Base-by-base conservation (phyloP, 805 yeast species). In the Starmerella riodocensis region DNA sequence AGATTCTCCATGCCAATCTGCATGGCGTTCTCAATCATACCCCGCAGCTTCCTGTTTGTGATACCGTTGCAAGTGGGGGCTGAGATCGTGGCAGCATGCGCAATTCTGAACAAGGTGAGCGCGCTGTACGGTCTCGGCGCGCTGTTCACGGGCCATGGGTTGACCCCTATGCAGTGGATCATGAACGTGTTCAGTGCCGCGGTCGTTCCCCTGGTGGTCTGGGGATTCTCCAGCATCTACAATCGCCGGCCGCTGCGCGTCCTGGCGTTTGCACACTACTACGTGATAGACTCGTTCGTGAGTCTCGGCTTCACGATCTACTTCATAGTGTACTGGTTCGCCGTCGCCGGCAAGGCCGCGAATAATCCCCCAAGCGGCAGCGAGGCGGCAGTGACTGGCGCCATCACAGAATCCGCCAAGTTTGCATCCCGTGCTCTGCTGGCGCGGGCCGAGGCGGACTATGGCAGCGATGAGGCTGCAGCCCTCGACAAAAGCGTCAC, bases 91-190 rank as follows among this genome's bases (percentile, higher is more conserved):
- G 65, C 85, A 4, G 78, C 82, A 1, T 65, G 81, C 27, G 79
- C 86, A 13, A 70, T 85, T 27, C 67, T 86, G 47, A 88, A 88
- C 63, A 86, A 86, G 56, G 82, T 86, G 49, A 76, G 93, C 42
- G 95, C 97, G 8, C 65, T 76, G 17, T 88, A 78, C 58, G 98
- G 96, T 22, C 64, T 88, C 26, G 63, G 85, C 18, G 85, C 96
- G 1, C 58, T 88, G 20, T 70, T 88, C 53, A 86, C 96, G 0
- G 67, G 94, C 1, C 94, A 86, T 54, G 91, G 91, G 2, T 66
- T 86, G 40, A 76, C 75, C 43, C 71, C 76, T 44, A 63, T 80
- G 62, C 96, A 88, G 55, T 81, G 94, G 91, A 43, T 79, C 1
- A 73, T 76, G 48, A 84, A 86, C 57, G 50, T 78, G 14, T 57